phyloP scores from a whole-genome alignment of 2,329 filamentous ascomycete genomes.

The Samsoniella hepiali region DNA sequence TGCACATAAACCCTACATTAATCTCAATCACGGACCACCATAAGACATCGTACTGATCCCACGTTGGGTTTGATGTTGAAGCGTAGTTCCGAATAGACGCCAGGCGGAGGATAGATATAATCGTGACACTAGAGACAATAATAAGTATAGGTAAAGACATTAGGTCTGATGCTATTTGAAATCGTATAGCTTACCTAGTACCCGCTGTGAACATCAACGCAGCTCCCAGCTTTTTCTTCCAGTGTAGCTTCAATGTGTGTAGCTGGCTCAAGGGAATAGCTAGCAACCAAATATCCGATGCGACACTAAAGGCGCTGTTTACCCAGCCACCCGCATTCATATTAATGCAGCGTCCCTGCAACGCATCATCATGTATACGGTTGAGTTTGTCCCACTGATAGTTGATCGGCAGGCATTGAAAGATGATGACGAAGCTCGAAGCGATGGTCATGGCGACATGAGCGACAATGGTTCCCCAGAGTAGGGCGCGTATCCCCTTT shows the following conservation, averaged over 20 bases:
- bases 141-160: neutral
- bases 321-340: slow-evolving; percentile 45
- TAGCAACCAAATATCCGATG: slow-evolving; percentile 46
- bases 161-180: too few relatives aligned
- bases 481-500: slow-evolving; percentile 31
- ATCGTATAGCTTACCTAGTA: slow-evolving; percentile 26
- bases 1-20: slow-evolving; percentile 33
- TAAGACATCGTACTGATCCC: slow-evolving; percentile 28
- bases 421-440: slow-evolving; percentile 38
- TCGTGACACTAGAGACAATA: slow-evolving; percentile 24
- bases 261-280: slow-evolving; percentile 43
- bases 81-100: slow-evolving; percentile 28
- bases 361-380: slow-evolving; percentile 27
- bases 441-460: slow-evolving; percentile 32
- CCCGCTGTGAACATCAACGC: slow-evolving; percentile 44
- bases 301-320: slow-evolving; percentile 45
- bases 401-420: slow-evolving; percentile 47
- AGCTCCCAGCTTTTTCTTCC: slow-evolving; percentile 42
- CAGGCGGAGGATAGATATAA: slow-evolving; percentile 33
- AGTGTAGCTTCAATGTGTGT: slow-evolving; percentile 35
- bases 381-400: slow-evolving; percentile 49
- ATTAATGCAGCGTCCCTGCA: slow-evolving; percentile 44
- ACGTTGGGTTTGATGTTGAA: slow-evolving; percentile 29
- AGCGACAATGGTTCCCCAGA: slow-evolving; percentile 36
- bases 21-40: slow-evolving; percentile 34